Conservation (phyloP, 2,329 filamentous ascomycete species). For the Orbilia oligospora region DNA sequence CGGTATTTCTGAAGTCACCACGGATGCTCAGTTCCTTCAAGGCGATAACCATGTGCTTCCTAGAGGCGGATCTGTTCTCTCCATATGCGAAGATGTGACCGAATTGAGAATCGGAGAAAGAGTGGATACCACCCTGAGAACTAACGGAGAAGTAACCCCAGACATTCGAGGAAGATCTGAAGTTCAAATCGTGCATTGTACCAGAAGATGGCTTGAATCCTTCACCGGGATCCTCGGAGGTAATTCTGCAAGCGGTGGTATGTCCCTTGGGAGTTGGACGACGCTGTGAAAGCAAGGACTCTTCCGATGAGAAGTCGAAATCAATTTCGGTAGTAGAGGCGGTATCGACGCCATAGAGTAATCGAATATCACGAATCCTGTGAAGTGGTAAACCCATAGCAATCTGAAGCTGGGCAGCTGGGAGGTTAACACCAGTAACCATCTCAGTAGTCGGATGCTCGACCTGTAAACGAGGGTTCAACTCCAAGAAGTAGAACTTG, state of each 20-base stretch:
- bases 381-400: constrained; percentile 98
- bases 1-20: constrained; percentile 98
- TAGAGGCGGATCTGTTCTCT: constrained; percentile 93
- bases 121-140: constrained; percentile 96
- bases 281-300: constrained; percentile 86
- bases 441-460: constrained; percentile 99
- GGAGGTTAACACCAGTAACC: constrained; percentile 97
- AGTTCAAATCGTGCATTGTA: constrained; percentile 99
- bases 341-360: constrained; percentile 95
- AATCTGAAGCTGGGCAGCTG: constrained; percentile 96
- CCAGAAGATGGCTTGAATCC: constrained; percentile 99
- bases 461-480: constrained; percentile 99
- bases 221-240: constrained; percentile 97
- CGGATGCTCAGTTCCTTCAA: constrained; percentile 99
- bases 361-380: constrained; percentile 93
- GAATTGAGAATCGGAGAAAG: constrained; percentile 98
- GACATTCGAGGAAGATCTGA: constrained; percentile 97
- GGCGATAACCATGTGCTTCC: constrained; percentile 99
- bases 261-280: constrained; percentile 94
- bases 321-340: constrained; percentile 89
- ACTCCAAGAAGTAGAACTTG: constrained; percentile 99
- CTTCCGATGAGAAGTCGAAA: constrained; percentile 92
- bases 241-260: constrained; percentile 98
- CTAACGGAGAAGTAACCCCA: constrained; percentile 99
- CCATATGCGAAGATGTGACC: constrained; percentile 99